Conservation (phyloP, 495 filamentous ascomycete genomes). For the Aspergillus carlsbadensis region DNA sequence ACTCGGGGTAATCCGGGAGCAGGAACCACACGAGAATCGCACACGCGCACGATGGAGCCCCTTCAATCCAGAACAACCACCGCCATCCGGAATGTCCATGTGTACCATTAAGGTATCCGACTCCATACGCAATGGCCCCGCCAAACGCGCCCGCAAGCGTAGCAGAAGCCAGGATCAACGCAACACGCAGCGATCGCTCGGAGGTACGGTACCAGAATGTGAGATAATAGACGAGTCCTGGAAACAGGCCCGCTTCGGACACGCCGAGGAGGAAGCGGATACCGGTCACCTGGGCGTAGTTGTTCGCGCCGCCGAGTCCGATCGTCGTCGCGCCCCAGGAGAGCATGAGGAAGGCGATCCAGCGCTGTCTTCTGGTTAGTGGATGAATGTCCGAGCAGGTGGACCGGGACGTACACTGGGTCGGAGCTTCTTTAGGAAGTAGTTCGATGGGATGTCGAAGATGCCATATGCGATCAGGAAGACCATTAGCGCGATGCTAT, state of each 20-base stretch:
- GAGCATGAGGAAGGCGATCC: slow-evolving; percentile 68
- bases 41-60: slow-evolving; percentile 57
- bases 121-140: slow-evolving; percentile 63
- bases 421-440: slow-evolving; percentile 64
- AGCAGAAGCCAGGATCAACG: slow-evolving; percentile 64
- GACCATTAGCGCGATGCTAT: slow-evolving; percentile 64
- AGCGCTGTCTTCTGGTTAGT: slow-evolving; percentile 34
- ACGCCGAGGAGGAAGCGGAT: slow-evolving; percentile 66
- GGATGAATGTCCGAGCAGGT: background rate
- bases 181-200: slow-evolving; percentile 65
- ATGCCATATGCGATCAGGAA: slow-evolving; percentile 69
- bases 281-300: slow-evolving; percentile 53
- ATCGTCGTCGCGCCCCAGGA: slow-evolving; percentile 68
- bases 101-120: slow-evolving; percentile 64
- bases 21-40: slow-evolving; percentile 58
- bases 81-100: slow-evolving; percentile 63
- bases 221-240: slow-evolving; percentile 66
- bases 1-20: slow-evolving; percentile 65
- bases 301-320: slow-evolving; percentile 57
- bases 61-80: slow-evolving; percentile 75
- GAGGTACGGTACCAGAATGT: slow-evolving; percentile 69
- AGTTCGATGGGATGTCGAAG: slow-evolving; percentile 73
- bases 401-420: slow-evolving; percentile 44
- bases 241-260: slow-evolving; percentile 60
- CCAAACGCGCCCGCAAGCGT: slow-evolving; percentile 73